Percentiles rank a stretch among this genome's conserved stretches.
phyloP scores from a whole-genome alignment of 257 asterid genomes.

The Penstemon newberryi region DNA sequence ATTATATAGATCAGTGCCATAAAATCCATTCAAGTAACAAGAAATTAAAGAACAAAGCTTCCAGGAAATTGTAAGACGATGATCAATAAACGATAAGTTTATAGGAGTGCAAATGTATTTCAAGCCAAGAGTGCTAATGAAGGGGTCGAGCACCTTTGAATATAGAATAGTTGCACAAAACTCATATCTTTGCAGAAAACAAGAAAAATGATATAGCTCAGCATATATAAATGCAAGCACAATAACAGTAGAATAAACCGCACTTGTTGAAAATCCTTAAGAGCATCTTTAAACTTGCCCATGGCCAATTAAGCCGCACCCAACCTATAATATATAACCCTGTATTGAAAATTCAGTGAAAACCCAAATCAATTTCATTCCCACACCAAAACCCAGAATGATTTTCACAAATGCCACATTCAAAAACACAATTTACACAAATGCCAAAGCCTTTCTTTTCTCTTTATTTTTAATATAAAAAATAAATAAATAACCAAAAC shows the following conservation, averaged over 20 bases:
- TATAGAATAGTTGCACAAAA: conserved; percentile 1
- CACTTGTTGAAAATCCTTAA: conserved; percentile 92
- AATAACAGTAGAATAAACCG: conserved; percentile 21
- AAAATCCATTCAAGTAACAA: neutral
- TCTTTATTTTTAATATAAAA: too few relatives aligned
- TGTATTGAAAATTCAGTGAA: conserved; percentile 34
- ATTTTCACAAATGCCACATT: too few relatives aligned
- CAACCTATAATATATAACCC: conserved; percentile 84
- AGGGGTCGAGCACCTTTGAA: conserved; percentile 5
- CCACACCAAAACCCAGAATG: conserved; percentile 9
- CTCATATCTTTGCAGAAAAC: conserved; percentile 14
- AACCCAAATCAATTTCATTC: conserved; percentile 16
- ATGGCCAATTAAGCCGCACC: conserved; percentile 92
- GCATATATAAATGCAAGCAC: conserved; percentile 14
- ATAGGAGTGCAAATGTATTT: neutral
- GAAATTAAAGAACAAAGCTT: conserved; percentile 1
- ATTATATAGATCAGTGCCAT: neutral
- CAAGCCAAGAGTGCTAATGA: conserved; percentile 1
- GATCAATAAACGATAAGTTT: conserved; percentile 17
- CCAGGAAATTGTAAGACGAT: neutral
- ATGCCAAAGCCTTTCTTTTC: too few relatives aligned
- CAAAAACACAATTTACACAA: too few relatives aligned
- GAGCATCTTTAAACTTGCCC: conserved; percentile 96
- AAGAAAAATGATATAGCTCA: conserved; percentile 12
- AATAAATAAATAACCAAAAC: too few relatives aligned